Evolutionary conservation across 495 filamentous ascomycete species (phyloP), one percentile per base, ranked within the genome.

Genomic region (Rusavskia elegans): DNA sequence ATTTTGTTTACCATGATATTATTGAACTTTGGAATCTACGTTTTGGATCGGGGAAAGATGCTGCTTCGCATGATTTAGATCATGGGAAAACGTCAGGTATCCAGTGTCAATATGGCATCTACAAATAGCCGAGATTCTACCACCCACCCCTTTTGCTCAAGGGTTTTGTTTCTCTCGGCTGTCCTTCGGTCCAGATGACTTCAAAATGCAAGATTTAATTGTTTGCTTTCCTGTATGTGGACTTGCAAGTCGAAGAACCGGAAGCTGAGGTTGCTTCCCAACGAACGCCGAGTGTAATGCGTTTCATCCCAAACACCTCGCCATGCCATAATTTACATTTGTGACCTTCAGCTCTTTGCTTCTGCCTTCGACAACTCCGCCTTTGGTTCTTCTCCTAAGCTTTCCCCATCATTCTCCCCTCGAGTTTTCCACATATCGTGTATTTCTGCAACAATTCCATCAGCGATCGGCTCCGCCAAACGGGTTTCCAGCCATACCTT

Each of bases 401-500:
- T 11, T 46, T 23, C 44, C 16, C 23, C 44, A 46, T 25, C 23
- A 11, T 54, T 54, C 37, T 52, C 51, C 39, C 20, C n/a, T 20
- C 39, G 20, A 6, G n/a, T 42, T 25, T 54, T 61, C 69, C 69
- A 72, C 53, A 67, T 59, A 46, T 58, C 53, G 49, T 65, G 64
- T 42, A 72, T 66, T 13, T 65, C 63, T 66, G 51, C 16, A 17
- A 10, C 11, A 36, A 16, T 16, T 13, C 21, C 35, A 6, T 23
- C 20, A 54, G 2, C 61, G 64, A 49, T 19, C 52, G 17, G 20
- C 36, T n/a, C 16, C 9, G 49, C 32, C 14, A 29, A 46, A 46
- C 14, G 6, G 14, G 1, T 17, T 46, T 4, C 32, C 5, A 39
- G 25, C 57, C 66, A 52, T 75, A 82, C 84, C 76, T 61, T 75